phyloP scores from a whole-genome alignment of 768 basidiomycete species.

The Candolleomyces eurysporus region DNA sequence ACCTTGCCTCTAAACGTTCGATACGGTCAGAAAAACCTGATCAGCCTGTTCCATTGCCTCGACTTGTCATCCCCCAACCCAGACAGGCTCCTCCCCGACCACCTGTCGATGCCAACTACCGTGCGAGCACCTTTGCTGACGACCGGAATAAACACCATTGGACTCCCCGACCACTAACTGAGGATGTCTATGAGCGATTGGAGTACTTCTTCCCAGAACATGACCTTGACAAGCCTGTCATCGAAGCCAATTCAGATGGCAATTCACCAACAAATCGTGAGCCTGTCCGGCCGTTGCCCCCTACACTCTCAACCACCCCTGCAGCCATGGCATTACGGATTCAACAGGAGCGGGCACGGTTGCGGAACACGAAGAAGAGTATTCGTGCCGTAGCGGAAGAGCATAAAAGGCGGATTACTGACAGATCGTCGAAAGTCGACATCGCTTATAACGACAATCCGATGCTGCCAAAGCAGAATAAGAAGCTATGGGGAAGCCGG shows the following conservation, averaged over 20 bases:
- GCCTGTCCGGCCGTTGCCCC: slow-evolving; percentile 36
- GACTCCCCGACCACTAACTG: slow-evolving; percentile 88
- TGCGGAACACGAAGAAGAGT: slow-evolving; percentile 75
- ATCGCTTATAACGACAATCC: slow-evolving; percentile 39
- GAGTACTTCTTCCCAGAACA: slow-evolving; percentile 96
- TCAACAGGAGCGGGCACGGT: slow-evolving; percentile 29
- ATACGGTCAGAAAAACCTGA: not conserved
- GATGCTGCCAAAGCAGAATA: slow-evolving; percentile 76
- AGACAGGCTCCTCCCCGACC: slow-evolving; percentile 21
- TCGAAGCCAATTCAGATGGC: slow-evolving; percentile 80
- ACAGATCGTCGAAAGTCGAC: slow-evolving; percentile 61
- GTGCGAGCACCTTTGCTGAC: slow-evolving; percentile 62
- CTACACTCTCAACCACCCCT: slow-evolving; percentile 26
- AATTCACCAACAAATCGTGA: slow-evolving; percentile 73
- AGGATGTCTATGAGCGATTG: slow-evolving; percentile 89
- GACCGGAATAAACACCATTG: slow-evolving; percentile 64
- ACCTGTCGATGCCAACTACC: slow-evolving; percentile 26
- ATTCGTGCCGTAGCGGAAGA: slow-evolving; percentile 87
- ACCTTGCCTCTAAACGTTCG: slow-evolving; percentile 6
- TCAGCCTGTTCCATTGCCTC: not conserved
- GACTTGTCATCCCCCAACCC: slow-evolving; percentile 3
- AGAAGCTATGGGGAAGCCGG: slow-evolving; percentile 93
- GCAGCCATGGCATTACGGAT: slow-evolving; percentile 11
- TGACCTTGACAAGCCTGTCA: slow-evolving; percentile 93
- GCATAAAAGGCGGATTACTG: slow-evolving; percentile 12